These are phyloP conservation scores for Phytophthora brassicae DNA, from an alignment of 352 stramenopile genomes.

Conservation along the genomic window DNA sequence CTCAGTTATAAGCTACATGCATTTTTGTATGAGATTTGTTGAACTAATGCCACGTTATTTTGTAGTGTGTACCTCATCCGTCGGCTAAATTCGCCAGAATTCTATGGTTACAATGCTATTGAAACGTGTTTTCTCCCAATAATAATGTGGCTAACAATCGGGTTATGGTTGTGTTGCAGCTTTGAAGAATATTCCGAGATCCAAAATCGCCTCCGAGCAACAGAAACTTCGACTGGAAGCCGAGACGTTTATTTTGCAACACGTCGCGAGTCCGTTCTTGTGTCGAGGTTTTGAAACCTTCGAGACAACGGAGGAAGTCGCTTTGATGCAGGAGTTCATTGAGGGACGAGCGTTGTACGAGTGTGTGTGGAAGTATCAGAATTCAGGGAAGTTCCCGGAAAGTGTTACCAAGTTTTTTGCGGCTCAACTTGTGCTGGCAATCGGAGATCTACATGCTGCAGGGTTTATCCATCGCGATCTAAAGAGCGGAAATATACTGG, in stretches of 20 bases:
- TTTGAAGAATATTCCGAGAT: conserved; percentile 56
- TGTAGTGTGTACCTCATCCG: conserved; percentile 59
- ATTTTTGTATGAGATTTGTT: not conserved
- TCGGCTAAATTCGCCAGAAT: conserved; percentile 14
- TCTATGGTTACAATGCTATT: conserved; percentile 31
- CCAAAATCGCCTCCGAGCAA: conserved; percentile 34
- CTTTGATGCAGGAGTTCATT: conserved; percentile 59
- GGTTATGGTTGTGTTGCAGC: conserved; percentile 30
- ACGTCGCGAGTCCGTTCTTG: conserved; percentile 47
- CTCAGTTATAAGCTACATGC: too few relatives aligned
- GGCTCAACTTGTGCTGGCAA: conserved; percentile 66
- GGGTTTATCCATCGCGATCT: conserved; percentile 79
- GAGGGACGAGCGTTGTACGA: conserved; percentile 67
- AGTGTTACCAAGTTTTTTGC: conserved; percentile 57
- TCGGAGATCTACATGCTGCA: conserved; percentile 48
- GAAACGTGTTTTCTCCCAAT: not conserved
- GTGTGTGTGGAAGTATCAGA: conserved; percentile 64
- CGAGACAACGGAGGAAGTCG: conserved; percentile 25
- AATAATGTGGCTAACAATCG: not conserved
- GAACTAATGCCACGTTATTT: not conserved
- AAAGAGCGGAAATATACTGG: conserved; percentile 79
- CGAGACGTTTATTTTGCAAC: conserved; percentile 52
- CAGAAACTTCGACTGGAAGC: conserved; percentile 45
- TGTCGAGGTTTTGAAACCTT: conserved; percentile 40
- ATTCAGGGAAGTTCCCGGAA: conserved; percentile 49